phyloP scores from a whole-genome alignment of 2,329 filamentous ascomycete species.

The Calonectria fujianensis region DNA sequence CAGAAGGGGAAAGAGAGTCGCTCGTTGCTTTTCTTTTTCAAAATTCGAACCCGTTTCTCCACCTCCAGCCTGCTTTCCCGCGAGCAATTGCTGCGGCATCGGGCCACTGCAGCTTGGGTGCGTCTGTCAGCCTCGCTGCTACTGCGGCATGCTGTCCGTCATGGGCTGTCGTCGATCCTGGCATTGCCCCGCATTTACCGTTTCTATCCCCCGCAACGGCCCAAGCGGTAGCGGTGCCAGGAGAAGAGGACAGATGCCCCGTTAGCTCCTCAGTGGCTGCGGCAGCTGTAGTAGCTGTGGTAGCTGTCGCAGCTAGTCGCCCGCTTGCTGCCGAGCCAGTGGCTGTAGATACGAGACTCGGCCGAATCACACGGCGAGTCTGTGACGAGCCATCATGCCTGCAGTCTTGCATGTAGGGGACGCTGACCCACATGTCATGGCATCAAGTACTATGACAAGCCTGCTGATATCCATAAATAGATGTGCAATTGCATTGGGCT shows the following conservation, averaged over 20 bases:
- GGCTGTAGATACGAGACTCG: neutral
- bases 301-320: neutral
- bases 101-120: neutral
- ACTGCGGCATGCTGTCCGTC: neutral
- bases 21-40: neutral
- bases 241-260: neutral
- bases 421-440: neutral
- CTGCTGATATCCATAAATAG: neutral
- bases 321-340: neutral
- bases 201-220: constrained; percentile 12
- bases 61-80: neutral
- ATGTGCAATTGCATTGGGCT: neutral
- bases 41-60: too few species aligned
- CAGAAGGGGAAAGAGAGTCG: neutral
- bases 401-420: too few species aligned
- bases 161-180: constrained; percentile 17
- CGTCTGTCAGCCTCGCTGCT: neutral
- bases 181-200: constrained; percentile 11
- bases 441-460: neutral
- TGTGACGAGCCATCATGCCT: neutral
- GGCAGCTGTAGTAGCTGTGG: neutral
- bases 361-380: neutral
- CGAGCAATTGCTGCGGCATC: neutral
- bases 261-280: neutral
- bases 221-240: neutral